Percentiles rank a stretch among this genome's conserved stretches.
Conservation (phyloP, 768 basidiomycete species). For the Amanita inopinata region DNA sequence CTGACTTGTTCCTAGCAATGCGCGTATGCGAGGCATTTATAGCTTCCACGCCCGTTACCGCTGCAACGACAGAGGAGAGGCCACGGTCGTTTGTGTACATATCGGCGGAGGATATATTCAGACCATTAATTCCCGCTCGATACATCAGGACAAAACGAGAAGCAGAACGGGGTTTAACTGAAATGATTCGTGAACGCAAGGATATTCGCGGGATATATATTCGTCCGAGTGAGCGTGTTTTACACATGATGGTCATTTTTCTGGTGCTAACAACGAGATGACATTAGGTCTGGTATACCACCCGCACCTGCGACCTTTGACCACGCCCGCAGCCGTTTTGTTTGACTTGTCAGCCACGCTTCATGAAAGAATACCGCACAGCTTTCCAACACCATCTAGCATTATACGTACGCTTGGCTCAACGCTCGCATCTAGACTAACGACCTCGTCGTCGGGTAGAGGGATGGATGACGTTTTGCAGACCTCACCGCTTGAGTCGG, state of each 20-base stretch:
- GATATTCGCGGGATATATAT: conserved; percentile 68
- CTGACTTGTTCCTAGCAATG: conserved; percentile 36
- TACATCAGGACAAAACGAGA: conserved; percentile 95
- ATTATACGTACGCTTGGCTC: conserved; percentile 46
- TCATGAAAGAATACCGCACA: conserved; percentile 48
- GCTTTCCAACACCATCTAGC: conserved; percentile 55
- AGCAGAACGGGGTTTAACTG: conserved; percentile 65
- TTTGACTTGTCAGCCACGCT: conserved; percentile 73
- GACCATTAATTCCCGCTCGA: conserved; percentile 72
- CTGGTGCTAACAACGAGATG: conserved; percentile 10
- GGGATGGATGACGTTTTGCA: conserved; percentile 17
- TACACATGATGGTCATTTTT: conserved; percentile 9
- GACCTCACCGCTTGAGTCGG: conserved; percentile 43
- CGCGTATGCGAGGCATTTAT: conserved; percentile 73
- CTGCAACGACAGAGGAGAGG: conserved; percentile 17
- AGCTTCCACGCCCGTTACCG: conserved; percentile 27
- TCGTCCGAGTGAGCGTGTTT: conserved; percentile 68
- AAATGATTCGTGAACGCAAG: conserved; percentile 34
- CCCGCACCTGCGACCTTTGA: conserved; percentile 84
- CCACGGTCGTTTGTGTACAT: conserved; percentile 83
- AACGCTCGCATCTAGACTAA: conserved; percentile 10
- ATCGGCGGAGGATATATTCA: conserved; percentile 90
- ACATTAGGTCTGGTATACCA: conserved; percentile 87
- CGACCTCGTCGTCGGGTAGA: conserved; percentile 15
- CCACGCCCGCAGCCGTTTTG: conserved; percentile 74